These are phyloP conservation scores for Cryphonectria parasitica DNA, from an alignment of 2,329 filamentous ascomycete species.

Conservation along the genomic window DNA sequence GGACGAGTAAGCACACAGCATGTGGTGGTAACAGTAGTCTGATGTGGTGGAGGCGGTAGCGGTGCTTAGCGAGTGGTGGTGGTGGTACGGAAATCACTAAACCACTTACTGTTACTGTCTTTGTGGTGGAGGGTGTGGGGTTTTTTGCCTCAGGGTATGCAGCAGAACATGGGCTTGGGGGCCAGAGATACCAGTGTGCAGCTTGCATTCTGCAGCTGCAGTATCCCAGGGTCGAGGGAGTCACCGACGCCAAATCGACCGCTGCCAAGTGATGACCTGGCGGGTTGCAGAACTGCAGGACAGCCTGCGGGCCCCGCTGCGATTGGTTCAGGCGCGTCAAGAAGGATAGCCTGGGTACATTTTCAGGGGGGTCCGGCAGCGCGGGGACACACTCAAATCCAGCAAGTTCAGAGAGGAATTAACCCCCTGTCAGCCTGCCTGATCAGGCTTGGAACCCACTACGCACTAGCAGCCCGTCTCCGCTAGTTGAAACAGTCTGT, in stretches of 20 bases:
- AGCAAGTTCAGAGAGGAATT: neutral
- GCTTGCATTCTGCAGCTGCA: neutral
- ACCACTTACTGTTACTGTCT: neutral
- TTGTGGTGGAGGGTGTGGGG: neutral
- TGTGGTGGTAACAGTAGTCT: neutral
- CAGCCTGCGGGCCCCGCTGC: neutral
- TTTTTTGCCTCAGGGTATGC: neutral
- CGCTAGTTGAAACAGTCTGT: conserved; percentile 8
- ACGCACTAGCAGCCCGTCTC: conserved; percentile 6
- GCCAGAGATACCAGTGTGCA: neutral
- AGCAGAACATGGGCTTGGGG: neutral
- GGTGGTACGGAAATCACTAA: neutral
- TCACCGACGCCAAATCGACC: neutral
- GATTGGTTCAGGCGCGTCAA: neutral
- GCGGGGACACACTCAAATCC: neutral
- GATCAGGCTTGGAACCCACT: neutral
- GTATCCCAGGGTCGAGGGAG: conserved; percentile 1
- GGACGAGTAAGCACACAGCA: conserved; percentile 1
- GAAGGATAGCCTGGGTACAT: neutral
- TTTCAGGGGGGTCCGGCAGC: neutral
- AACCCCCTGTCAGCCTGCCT: conserved; percentile 3
- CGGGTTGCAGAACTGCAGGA: conserved; percentile 10
- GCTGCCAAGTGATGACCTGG: conserved; percentile 3
- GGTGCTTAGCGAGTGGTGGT: neutral
- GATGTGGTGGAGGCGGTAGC: neutral